phyloP scores from a whole-genome alignment of 192 early-diverging fungal genomes.

The Coemansia sp. region DNA sequence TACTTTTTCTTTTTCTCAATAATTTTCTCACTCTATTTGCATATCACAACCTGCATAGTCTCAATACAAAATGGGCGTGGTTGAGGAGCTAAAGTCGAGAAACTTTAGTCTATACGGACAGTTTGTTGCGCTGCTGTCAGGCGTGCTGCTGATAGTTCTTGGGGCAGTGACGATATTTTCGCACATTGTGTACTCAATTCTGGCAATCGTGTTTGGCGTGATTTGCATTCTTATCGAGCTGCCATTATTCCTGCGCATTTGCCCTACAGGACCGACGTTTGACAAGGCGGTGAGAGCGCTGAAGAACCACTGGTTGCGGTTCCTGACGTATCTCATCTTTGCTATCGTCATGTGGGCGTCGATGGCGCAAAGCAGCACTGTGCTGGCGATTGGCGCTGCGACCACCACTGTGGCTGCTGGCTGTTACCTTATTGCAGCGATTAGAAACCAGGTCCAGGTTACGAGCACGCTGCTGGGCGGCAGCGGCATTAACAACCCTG shows the following conservation, averaged over 20 bases:
- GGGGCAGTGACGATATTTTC: constrained; percentile 46
- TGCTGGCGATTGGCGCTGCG: constrained; percentile 49
- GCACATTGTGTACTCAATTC: constrained; percentile 51
- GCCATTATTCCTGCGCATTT: constrained; percentile 38
- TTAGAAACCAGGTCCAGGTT: constrained; percentile 49
- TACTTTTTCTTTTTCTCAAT: not conserved
- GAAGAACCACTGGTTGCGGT: constrained; percentile 54
- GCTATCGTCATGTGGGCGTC: constrained; percentile 56
- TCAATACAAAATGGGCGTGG: constrained; percentile 37
- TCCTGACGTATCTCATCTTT: constrained; percentile 50
- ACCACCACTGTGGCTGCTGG: constrained; percentile 41
- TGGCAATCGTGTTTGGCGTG: constrained; percentile 53
- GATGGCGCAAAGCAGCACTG: constrained; percentile 42
- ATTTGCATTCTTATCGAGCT: constrained; percentile 50
- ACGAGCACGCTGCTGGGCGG: constrained; percentile 42
- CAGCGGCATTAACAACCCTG: constrained; percentile 28
- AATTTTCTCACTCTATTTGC: constrained; percentile 1
- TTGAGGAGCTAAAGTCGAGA: constrained; percentile 43
- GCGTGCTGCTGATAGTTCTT: constrained; percentile 51
- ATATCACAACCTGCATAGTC: not conserved
- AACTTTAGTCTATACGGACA: constrained; percentile 54
- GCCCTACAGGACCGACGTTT: constrained; percentile 43
- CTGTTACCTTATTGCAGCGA: constrained; percentile 50
- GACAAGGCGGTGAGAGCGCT: constrained; percentile 35
- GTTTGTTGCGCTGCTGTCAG: constrained; percentile 41